Base-by-base conservation (phyloP, 768 basidiomycete species). In the Tylopilus felleus region DNA sequence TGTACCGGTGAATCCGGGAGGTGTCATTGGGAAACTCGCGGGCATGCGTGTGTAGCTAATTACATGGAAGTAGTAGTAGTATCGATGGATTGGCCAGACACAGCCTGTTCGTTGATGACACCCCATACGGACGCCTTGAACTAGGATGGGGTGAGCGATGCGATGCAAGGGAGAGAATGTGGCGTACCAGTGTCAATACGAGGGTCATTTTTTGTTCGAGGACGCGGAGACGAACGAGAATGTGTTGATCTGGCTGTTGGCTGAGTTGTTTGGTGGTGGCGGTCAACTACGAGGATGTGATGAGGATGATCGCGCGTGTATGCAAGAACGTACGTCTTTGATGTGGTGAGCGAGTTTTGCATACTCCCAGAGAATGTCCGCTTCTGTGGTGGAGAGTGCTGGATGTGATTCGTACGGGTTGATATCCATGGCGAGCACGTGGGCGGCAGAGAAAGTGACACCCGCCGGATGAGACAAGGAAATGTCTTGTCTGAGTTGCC, bases 51-150 rank as follows among this genome's bases (percentile, higher is more conserved):
- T 59, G 56, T 82, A 61, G 33, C 22, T 21, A 17, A 40, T 51
- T 64, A 64, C 53, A 60, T 47, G 46, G 59, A 2, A n/a, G 48
- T 43, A 29, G 55, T 58, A 27, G 42, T 46, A 33, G 49, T 55
- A 56, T 68, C 62, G 19, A 59, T 48, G 22, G 59, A 56, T 46
- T 60, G 53, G 21, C 41, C 62, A 13, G 61, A 53, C 40, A 40
- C 65, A 29, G 82, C 80, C 62, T 89, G 86, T 62, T 91, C 87
- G 67, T 88, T 90, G 67, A 97, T 87, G 50, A 95, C 88, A 14
- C 88, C 91, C 93, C 93, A 96, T 1, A 96, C 93, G 12, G 95
- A 96, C 0, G 89, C 93, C 73, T 97, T 95, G 82, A 94, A 98
- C 92, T 94, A 61, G 7, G 6, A 19, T 21, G 21, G 44, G 31